phyloP scores from a whole-genome alignment of 2,329 filamentous ascomycete species.

The Thelonectria olida region DNA sequence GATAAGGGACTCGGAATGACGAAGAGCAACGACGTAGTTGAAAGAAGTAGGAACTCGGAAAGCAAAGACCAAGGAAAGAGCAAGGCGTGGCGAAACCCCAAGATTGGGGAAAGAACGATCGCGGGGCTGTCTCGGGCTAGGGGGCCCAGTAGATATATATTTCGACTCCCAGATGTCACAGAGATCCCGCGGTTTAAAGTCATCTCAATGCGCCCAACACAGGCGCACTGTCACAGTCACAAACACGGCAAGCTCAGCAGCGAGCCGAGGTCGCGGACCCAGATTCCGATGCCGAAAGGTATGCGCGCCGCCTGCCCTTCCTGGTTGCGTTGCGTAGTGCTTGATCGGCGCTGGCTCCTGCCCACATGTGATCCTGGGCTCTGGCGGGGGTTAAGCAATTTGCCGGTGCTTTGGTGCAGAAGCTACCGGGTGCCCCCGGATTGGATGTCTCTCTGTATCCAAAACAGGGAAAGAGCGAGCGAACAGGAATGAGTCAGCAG shows the following conservation, averaged over 20 bases:
- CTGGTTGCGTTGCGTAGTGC: slow-evolving; percentile 5
- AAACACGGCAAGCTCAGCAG: slow-evolving; percentile 14
- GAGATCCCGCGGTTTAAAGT: slow-evolving; percentile 8
- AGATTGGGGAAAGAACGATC: slow-evolving; percentile 10
- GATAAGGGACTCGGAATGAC: background rate
- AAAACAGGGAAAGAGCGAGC: slow-evolving; percentile 15
- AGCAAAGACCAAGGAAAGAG: slow-evolving; percentile 8
- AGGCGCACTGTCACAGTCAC: slow-evolving; percentile 17
- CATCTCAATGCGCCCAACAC: slow-evolving; percentile 11
- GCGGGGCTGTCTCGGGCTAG: slow-evolving; percentile 10
- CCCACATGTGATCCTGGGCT: slow-evolving; percentile 15
- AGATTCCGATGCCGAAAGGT: slow-evolving; percentile 20
- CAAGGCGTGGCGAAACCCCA: slow-evolving; percentile 1
- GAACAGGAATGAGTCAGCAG: background rate
- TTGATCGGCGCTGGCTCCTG: slow-evolving; percentile 2
- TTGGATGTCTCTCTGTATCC: slow-evolving; percentile 4
- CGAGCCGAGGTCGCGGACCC: slow-evolving; percentile 27
- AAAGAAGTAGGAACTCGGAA: background rate
- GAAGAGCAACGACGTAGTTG: background rate
- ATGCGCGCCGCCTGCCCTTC: slow-evolving; percentile 21
- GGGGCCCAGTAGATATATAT: slow-evolving; percentile 8
- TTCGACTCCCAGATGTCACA: background rate
- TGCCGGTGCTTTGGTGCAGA: slow-evolving; percentile 10
- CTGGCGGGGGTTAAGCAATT: slow-evolving; percentile 15
- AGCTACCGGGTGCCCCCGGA: slow-evolving; percentile 13